Evolutionary conservation across 441 rosid species (phyloP).

Genomic region (Arabidopsis lyrata): DNA sequence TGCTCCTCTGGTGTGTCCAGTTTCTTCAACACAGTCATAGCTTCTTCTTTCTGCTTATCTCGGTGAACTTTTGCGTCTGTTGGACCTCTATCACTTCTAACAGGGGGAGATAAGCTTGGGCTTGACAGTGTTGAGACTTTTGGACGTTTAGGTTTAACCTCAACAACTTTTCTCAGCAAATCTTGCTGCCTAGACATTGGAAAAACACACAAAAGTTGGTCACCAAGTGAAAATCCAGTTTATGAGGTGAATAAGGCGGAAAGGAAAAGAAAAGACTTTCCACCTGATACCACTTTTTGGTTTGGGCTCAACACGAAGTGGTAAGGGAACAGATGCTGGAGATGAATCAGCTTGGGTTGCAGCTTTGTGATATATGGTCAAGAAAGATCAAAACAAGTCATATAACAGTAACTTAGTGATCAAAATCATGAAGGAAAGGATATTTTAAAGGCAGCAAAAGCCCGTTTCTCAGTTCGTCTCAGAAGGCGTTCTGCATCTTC

Average conservation of each 20-base stretch:
- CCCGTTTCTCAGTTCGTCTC: conserved; percentile 95
- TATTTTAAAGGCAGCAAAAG: conserved; percentile 97
- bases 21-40: conserved; percentile 32
- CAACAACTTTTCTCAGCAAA: conserved; percentile 84
- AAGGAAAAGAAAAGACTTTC: neutral
- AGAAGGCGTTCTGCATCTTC: conserved; percentile 97
- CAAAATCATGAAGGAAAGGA: conserved; percentile 54
- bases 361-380: conserved; percentile 78
- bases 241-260: conserved; percentile 7
- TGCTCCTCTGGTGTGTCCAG: conserved; percentile 41
- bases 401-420: neutral
- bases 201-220: neutral
- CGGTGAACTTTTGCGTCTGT: conserved; percentile 36
- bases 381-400: conserved; percentile 43
- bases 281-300: conserved; percentile 96
- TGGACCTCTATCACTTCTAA: conserved; percentile 44
- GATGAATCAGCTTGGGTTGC: conserved; percentile 90
- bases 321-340: conserved; percentile 75
- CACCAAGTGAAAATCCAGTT: neutral
- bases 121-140: conserved; percentile 50
- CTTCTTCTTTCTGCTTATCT: conserved; percentile 47
- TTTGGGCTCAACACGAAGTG: conserved; percentile 95
- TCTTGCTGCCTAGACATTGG: conserved; percentile 73
- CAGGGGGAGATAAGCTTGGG: conserved; percentile 42
- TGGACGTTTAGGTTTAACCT: conserved; percentile 79